Conservation (phyloP, 192 early-diverging fungal species). For the Podila minutissima region DNA sequence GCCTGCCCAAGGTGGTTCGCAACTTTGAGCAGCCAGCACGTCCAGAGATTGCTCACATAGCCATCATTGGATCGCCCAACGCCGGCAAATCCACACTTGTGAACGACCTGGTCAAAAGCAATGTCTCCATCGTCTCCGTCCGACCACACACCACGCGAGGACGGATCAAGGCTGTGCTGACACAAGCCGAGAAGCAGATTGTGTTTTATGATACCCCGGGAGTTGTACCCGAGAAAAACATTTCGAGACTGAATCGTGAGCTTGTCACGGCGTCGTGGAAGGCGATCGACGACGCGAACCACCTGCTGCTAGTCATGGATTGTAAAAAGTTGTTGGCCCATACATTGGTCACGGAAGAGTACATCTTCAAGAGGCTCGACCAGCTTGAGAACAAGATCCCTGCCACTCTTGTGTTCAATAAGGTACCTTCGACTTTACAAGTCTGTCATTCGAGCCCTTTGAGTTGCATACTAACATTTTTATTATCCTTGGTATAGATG, state of each 20-base stretch:
- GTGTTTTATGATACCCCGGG: conserved; percentile 76
- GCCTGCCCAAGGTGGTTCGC: conserved; percentile 49
- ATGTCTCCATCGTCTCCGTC: conserved; percentile 73
- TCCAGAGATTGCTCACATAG: conserved; percentile 67
- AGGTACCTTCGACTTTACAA: conserved; percentile 40
- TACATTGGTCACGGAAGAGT: conserved; percentile 50
- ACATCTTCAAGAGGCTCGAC: conserved; percentile 56
- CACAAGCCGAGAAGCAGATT: conserved; percentile 69
- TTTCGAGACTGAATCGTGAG: conserved; percentile 56
- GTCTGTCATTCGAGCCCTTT: background rate
- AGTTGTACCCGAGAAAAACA: conserved; percentile 56
- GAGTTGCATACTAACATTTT: no score
- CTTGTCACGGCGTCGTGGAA: conserved; percentile 69
- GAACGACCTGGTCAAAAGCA: conserved; percentile 64
- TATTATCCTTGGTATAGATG: conserved; percentile 35
- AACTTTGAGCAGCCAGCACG: conserved; percentile 67
- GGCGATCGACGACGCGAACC: conserved; percentile 63
- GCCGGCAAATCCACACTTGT: conserved; percentile 83
- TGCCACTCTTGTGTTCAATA: conserved; percentile 65
- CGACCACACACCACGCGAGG: conserved; percentile 79
- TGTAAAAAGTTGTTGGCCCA: conserved; percentile 51
- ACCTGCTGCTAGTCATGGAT: conserved; percentile 65
- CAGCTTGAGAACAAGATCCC: conserved; percentile 51
- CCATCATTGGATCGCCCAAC: conserved; percentile 75
- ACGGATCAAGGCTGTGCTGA: conserved; percentile 66